phyloP scores from a whole-genome alignment of 2,329 filamentous ascomycete species.

The Chaetomium sp. region DNA sequence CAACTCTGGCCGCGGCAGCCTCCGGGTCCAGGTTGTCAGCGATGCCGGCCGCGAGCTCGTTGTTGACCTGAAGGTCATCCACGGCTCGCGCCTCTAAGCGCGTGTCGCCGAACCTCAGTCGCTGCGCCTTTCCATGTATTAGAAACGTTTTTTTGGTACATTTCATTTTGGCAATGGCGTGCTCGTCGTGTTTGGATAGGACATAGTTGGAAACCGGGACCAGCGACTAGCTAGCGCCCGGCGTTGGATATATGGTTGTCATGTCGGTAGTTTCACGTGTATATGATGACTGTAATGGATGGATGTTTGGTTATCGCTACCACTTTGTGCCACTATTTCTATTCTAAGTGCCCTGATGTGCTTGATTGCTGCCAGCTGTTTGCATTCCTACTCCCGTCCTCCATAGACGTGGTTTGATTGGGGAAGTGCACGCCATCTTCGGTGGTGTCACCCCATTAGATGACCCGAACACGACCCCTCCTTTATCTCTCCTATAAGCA shows the following conservation, averaged over 20 bases:
- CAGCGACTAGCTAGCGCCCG: constrained; percentile 11
- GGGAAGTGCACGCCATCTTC: no score
- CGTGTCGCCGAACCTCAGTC: not conserved
- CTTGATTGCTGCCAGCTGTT: no score
- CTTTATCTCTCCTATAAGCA: not conserved
- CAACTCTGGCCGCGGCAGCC: constrained; percentile 83
- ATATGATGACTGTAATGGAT: constrained; percentile 27
- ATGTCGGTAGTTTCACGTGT: constrained; percentile 20
- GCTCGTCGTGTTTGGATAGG: constrained; percentile 7
- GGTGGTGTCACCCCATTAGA: no score
- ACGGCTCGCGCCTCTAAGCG: constrained; percentile 62
- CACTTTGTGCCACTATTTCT: no score
- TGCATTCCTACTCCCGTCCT: no score
- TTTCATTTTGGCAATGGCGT: constrained; percentile 12
- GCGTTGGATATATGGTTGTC: constrained; percentile 9
- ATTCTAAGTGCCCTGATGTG: no score
- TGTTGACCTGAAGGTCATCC: constrained; percentile 98
- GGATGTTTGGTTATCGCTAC: constrained; percentile 8
- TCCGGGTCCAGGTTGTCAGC: constrained; percentile 92
- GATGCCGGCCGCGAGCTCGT: constrained; percentile 90
- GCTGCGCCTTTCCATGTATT: constrained; percentile 2
- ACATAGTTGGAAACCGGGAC: constrained; percentile 17
- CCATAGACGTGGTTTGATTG: no score
- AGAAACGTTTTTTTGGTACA: not conserved
- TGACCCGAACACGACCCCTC: no score